Evolutionary conservation across 164 flowering plant species (phyloP), one percentile per base, ranked within the genome.

Genomic region (Vitis vinifera): DNA sequence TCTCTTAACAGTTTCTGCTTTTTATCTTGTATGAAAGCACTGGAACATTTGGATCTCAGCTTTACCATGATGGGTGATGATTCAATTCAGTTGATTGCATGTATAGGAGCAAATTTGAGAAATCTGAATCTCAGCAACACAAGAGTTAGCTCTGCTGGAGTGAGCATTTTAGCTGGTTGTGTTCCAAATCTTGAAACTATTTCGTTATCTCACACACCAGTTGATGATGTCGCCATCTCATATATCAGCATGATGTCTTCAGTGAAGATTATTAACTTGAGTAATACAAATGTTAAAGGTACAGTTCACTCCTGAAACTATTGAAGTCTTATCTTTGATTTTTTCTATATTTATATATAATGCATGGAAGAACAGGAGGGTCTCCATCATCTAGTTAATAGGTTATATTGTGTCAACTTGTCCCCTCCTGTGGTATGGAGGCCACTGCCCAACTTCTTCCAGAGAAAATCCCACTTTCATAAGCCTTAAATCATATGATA

Each of bases 11-110:
- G 80, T 10, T 91, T 92, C 68, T 52, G 65, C 62, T 88, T 91
- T 70, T 80, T 95, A 80, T 49, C 58, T 53, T 16, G 56, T 52
- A 79, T 91, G 88, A 75, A 68, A 17, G 75, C 76, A 16, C 73
- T 95, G 74, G 78, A 80, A 73, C 78, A 87, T 80, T 81, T 95
- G 76, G 86, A 95, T 80, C 87, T 95, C 62, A 88, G 99, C 81
- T 80, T 55, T 67, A 76, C 78, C 60, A 66, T 47, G 66, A 61
- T 90, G 14, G 79, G 66, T 51, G 98, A 95, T 77, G 84, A 85
- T 63, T 80, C 82, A 13, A 67, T 91, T 37, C 88, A 86, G 51
- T 13, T 75, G 31, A 68, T 95, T 63, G 83, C 82, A 13, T 62
- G 67, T 59, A 71, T 89, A 55, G 94, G 98, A 71, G 83, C 75